Evolutionary conservation across 257 asterid species (phyloP).

Genomic region (Petrea volubilis): DNA sequence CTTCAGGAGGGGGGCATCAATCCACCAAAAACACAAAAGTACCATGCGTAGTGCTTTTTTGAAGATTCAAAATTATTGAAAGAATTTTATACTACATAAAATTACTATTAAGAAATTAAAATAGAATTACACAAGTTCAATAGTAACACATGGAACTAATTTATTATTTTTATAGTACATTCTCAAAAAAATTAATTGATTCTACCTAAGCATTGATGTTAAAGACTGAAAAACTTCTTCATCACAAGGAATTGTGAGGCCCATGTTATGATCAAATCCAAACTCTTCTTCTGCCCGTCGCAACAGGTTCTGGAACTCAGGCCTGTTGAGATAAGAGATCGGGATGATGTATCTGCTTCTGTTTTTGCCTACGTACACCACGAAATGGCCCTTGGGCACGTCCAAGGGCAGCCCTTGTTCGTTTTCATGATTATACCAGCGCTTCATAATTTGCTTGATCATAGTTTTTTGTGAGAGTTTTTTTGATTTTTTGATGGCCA

Average conservation of each 20-base stretch:
- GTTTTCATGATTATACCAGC: slow-evolving; percentile 29
- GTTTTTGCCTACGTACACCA: slow-evolving; percentile 40
- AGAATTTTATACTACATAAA: too few relatives aligned
- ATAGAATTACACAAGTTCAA: background rate
- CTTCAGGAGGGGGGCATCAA: too few relatives aligned
- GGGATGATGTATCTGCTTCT: slow-evolving; percentile 41
- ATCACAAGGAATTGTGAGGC: slow-evolving; percentile 44
- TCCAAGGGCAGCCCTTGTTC: slow-evolving; percentile 39
- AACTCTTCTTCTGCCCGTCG: slow-evolving; percentile 47
- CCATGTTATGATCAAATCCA: slow-evolving; percentile 42
- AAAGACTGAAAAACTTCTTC: slow-evolving; percentile 36
- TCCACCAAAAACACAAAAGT: too few relatives aligned
- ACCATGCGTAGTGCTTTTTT: too few relatives aligned
- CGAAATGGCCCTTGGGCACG: slow-evolving; percentile 47
- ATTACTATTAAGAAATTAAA: too few relatives aligned
- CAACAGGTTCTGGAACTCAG: slow-evolving; percentile 30
- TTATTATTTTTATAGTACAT: too few relatives aligned
- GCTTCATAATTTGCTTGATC: slow-evolving; percentile 45
- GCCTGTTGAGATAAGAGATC: slow-evolving; percentile 28
- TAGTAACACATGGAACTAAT: too few relatives aligned
- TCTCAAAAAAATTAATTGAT: background rate
- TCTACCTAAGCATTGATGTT: slow-evolving; percentile 28
- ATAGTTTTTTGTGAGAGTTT: slow-evolving; percentile 40
- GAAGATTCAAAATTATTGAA: too few relatives aligned
- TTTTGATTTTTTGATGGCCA: slow-evolving; percentile 46